phyloP scores from a whole-genome alignment of 768 basidiomycete species.

The Hemileccinum impolitum region DNA sequence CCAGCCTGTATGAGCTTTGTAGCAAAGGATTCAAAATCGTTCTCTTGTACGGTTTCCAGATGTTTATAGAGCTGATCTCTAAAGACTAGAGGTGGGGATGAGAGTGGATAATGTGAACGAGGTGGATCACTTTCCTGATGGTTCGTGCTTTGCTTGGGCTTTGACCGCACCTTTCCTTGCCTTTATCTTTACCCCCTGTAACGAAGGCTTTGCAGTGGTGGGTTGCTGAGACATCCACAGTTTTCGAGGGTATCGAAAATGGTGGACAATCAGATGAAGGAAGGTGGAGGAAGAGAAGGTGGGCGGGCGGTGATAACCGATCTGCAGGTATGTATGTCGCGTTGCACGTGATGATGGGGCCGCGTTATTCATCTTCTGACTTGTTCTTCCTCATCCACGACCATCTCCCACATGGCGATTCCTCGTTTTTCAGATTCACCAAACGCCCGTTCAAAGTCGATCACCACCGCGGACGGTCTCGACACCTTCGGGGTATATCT shows the following conservation, averaged over 20 bases:
- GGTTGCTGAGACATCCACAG: constrained; percentile 93
- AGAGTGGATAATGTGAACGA: constrained; percentile 7
- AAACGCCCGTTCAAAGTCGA: constrained; percentile 79
- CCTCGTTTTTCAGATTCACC: constrained; percentile 54
- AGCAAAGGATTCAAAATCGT: constrained; percentile 79
- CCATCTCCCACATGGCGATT: constrained; percentile 20
- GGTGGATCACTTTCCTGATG: constrained; percentile 45
- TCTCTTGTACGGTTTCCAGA: constrained; percentile 74
- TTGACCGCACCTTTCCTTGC: constrained; percentile 91
- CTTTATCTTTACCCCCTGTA: constrained; percentile 91
- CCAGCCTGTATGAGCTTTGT: constrained; percentile 90
- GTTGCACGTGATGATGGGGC: constrained; percentile 19
- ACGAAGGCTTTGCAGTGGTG: constrained; percentile 79
- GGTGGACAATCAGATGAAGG: constrained; percentile 20
- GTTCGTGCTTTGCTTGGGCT: constrained; percentile 92
- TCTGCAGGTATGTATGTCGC: constrained; percentile 9
- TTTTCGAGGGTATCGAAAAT: constrained; percentile 38
- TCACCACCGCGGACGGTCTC: constrained; percentile 69
- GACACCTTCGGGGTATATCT: constrained; percentile 73
- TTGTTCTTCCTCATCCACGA: constrained; percentile 10
- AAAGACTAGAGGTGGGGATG: constrained; percentile 56
- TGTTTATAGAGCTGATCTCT: constrained; percentile 92
- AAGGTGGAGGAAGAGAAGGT: neutral
- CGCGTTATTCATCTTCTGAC: neutral
- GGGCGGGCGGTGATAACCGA: constrained; percentile 26